Conservation (phyloP, 805 yeast genomes). For the Yamadazyma tumulicola region DNA sequence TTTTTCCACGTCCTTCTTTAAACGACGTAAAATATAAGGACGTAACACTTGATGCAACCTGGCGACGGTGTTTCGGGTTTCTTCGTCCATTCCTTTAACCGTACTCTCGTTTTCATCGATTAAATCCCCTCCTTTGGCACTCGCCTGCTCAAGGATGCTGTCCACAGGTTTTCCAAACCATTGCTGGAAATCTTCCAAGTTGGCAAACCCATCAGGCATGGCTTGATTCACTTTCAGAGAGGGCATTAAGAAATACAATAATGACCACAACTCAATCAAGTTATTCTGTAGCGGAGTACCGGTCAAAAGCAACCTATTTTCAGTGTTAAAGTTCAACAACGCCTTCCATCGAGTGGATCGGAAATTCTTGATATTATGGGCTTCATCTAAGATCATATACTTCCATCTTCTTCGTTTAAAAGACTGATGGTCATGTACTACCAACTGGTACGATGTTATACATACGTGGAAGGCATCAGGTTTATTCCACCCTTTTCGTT, state of each 20-base stretch:
- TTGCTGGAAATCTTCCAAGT: conserved; percentile 90
- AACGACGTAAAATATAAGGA: conserved; percentile 86
- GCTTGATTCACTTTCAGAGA: conserved; percentile 65
- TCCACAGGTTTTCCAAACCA: conserved; percentile 99
- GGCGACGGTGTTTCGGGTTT: conserved; percentile 79
- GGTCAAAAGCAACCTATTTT: conserved; percentile 78
- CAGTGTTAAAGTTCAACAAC: conserved; percentile 86
- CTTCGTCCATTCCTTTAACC: conserved; percentile 53
- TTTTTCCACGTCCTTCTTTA: conserved; percentile 94
- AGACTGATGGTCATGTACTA: conserved; percentile 95
- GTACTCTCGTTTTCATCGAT: conserved; percentile 37
- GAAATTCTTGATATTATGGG: conserved; percentile 95
- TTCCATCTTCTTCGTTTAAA: conserved; percentile 92
- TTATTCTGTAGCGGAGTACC: conserved; percentile 98
- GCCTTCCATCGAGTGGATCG: conserved; percentile 98
- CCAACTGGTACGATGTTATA: conserved; percentile 93
- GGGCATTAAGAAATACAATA: conserved; percentile 94
- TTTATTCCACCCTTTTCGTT: conserved; percentile 96
- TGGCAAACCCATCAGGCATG: conserved; percentile 95
- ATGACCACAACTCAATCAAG: conserved; percentile 93
- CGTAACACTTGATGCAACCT: conserved; percentile 90
- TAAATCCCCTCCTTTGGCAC: conserved; percentile 47
- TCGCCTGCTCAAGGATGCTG: conserved; percentile 70
- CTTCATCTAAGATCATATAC: conserved; percentile 96
- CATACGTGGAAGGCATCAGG: conserved; percentile 95